Percentiles rank a stretch among this genome's conserved stretches.
phyloP scores from a whole-genome alignment of 495 filamentous ascomycete species.

The Extremus antarcticus region DNA sequence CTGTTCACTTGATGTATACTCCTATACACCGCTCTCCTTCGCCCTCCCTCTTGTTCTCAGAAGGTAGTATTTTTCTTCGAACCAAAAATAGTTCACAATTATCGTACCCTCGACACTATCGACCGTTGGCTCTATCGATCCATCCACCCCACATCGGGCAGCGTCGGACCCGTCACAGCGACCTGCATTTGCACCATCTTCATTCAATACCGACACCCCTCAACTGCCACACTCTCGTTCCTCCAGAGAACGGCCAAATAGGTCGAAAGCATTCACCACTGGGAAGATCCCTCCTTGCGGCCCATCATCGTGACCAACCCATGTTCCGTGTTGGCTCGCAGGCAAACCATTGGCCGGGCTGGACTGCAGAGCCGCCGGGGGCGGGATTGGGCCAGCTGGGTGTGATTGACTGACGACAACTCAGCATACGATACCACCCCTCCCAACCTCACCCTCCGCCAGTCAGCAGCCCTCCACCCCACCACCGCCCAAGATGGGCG shows the following conservation, averaged over 20 bases:
- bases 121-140: background rate
- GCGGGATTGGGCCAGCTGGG: background rate
- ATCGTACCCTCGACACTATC: too few species aligned
- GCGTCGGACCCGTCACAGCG: too few species aligned
- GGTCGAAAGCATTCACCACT: background rate
- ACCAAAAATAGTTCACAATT: too few species aligned
- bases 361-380: background rate
- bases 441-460: constrained; percentile 10
- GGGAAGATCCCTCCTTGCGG: background rate
- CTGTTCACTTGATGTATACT: too few species aligned
- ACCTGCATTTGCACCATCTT: constrained; percentile 5
- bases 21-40: too few species aligned
- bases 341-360: background rate
- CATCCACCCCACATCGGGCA: background rate
- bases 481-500: constrained; percentile 53
- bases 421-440: background rate
- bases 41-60: too few species aligned
- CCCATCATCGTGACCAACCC: background rate
- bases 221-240: background rate
- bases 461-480: constrained; percentile 12
- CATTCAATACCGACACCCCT: background rate
- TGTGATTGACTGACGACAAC: background rate
- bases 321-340: background rate
- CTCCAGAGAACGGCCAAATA: background rate
- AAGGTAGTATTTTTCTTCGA: too few species aligned